Evolutionary conservation across 75 land plant species (phyloP).

Genomic region (Chamaecyparis obtusa): DNA sequence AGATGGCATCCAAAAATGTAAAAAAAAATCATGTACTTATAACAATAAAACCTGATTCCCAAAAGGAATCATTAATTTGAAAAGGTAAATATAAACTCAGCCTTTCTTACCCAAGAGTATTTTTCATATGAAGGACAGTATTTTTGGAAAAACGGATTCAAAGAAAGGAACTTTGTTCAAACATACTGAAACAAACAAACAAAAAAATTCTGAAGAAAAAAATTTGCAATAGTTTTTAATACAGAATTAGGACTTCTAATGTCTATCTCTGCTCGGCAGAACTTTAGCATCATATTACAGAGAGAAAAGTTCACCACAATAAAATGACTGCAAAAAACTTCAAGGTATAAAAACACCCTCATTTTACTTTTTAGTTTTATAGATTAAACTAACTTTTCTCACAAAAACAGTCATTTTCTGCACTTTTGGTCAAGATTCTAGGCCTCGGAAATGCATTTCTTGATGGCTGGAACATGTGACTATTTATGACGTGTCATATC

Average conservation of each 20-base stretch:
- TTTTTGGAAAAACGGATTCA: neutral
- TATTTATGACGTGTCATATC: too few species aligned
- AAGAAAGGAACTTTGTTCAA: neutral
- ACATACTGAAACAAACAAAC: neutral
- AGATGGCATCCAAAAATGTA: conserved; percentile 7
- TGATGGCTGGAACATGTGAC: too few species aligned
- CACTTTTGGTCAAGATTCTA: too few species aligned
- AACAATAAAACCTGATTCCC: neutral
- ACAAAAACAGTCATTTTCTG: neutral
- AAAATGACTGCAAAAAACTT: neutral
- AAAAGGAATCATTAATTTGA: neutral
- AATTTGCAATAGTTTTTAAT: neutral
- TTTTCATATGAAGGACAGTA: neutral
- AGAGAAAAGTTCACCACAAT: neutral
- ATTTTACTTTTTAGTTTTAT: neutral
- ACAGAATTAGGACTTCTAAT: neutral
- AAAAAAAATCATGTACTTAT: neutral
- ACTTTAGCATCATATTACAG: neutral
- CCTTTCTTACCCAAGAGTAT: neutral
- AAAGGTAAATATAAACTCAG: neutral
- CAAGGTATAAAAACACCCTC: neutral
- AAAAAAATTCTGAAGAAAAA: neutral
- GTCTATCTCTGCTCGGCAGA: neutral
- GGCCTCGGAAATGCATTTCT: neutral
- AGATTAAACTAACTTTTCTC: neutral